These are phyloP conservation scores for Geotrichum restrictum DNA, from an alignment of 1,139 yeast species.

Conservation along the genomic window DNA sequence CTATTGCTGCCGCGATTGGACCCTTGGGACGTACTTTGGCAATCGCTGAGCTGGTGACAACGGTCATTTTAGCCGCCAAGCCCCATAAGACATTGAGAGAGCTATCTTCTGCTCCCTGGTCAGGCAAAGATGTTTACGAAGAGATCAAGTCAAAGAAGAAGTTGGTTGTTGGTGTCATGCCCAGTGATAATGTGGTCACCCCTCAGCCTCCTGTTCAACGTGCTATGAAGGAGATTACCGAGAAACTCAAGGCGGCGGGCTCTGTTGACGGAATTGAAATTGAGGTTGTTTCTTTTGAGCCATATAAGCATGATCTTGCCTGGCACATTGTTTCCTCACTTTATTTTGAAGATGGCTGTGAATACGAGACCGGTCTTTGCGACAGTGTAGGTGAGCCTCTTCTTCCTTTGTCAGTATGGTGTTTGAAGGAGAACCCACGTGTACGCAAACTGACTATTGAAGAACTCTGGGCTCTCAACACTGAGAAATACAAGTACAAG, in stretches of 20 bases:
- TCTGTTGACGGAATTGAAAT: constrained; percentile 30
- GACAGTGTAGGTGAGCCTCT: constrained; percentile 48
- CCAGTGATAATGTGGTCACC: constrained; percentile 38
- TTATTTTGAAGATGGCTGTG: constrained; percentile 50
- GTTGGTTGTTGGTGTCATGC: constrained; percentile 38
- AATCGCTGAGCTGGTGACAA: constrained; percentile 56
- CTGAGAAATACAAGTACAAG: constrained; percentile 35
- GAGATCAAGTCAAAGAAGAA: constrained; percentile 38
- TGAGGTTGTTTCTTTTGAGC: constrained; percentile 45
- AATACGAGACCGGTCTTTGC: constrained; percentile 37
- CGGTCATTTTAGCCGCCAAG: constrained; percentile 47
- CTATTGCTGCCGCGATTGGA: constrained; percentile 46
- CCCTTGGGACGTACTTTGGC: constrained; percentile 49
- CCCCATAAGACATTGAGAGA: constrained; percentile 57
- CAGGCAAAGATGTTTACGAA: constrained; percentile 33
- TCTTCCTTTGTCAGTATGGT: constrained; percentile 29
- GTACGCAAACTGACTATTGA: constrained; percentile 27
- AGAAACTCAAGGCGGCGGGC: constrained; percentile 40
- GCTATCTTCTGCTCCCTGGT: constrained; percentile 48
- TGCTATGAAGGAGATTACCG: constrained; percentile 39
- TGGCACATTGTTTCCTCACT: constrained; percentile 42
- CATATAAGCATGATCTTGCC: constrained; percentile 40
- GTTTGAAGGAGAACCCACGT: constrained; percentile 21
- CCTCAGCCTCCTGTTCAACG: constrained; percentile 52
- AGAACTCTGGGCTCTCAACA: constrained; percentile 40